A percentile compares a stretch with the other conserved stretches of the same genome.
Evolutionary conservation across 129 eudicot species (phyloP).

Genomic region (Solidago caesia): DNA sequence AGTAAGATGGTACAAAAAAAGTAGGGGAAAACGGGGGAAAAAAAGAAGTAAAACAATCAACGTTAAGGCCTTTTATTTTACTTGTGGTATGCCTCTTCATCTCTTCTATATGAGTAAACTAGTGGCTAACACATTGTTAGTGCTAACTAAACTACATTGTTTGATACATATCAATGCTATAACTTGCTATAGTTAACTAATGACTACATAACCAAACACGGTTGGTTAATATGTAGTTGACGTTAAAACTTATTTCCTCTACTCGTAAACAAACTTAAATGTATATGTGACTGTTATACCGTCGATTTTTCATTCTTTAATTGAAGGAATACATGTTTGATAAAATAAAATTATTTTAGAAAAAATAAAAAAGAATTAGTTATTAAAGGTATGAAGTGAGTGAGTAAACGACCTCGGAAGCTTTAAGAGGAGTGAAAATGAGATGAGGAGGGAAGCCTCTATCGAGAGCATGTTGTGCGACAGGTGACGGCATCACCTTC

Average conservation of each 20-base stretch:
- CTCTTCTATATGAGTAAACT: not conserved
- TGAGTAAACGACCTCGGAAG: constrained; percentile 62
- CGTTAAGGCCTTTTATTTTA: not conserved
- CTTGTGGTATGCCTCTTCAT: not conserved
- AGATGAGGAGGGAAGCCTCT: constrained; percentile 77
- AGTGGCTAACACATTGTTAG: constrained; percentile 1
- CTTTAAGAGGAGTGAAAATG: constrained; percentile 81
- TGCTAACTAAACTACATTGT: not conserved
- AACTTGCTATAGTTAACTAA: not conserved
- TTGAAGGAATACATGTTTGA: not conserved
- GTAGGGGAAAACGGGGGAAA: not conserved
- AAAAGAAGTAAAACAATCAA: not conserved
- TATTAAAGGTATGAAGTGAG: not conserved
- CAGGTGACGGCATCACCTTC: constrained; percentile 88
- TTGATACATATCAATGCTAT: not conserved
- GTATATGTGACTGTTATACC: not conserved
- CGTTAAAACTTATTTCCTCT: not conserved
- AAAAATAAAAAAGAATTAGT: not conserved
- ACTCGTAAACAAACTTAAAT: not conserved
- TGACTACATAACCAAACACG: not conserved
- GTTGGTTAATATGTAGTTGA: not conserved
- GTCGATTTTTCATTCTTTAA: not conserved
- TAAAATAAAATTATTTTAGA: not conserved
- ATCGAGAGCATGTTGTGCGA: constrained; percentile 89
- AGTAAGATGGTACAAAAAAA: not conserved